Evolutionary conservation across 371 early-diverging fungal species (phyloP), one percentile per base, ranked within the genome.

Genomic region (Rhizopus delemar): DNA sequence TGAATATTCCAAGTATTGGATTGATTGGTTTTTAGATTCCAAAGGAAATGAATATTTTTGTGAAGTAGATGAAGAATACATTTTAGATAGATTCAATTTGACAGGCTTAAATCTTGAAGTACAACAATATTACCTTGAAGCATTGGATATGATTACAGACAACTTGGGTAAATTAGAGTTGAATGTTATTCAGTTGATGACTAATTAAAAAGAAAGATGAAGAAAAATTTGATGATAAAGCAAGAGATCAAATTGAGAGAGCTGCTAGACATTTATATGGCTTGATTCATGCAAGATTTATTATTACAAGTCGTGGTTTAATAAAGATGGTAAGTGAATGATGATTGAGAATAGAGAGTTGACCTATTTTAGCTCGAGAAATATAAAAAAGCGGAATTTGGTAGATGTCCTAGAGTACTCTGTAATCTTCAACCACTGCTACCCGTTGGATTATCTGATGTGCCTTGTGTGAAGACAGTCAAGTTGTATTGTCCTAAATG

Each of bases 61-160:
- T 73, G 93, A 94, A 59, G 90, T 97, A 5, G 94, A 96, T 54
- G 93, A 93, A 58, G 97, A 95, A 12, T 97, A 90, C 69, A 91
- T 96, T 50, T 74, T 91, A 62, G 97, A 97, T 78, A 80, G 94
- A 50, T 97, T 97, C 85, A 97, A 97, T 67, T 77, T 96, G 62
- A 93, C 94, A 6, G 95, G 95, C 12, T 81, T 97, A 41, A 82
- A 79, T 63, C 64, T 77, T 3, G 85, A 89, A 54, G 92, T 97
- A n/a, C 79, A 73, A 51, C 90, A 88, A 66, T 84, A 84, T 72
- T 82, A 81, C 12, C 74, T 39, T 11, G 69, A 91, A 68, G 95
- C 95, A 16, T 74, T 96, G 48, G 94, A 94, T 59, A 81, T 93
- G 74, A 96, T 99, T 62, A 86, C 92, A 11, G 96, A 95, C 73